phyloP scores from a whole-genome alignment of 208 protist species.

The Crithidia fasciculata region DNA sequence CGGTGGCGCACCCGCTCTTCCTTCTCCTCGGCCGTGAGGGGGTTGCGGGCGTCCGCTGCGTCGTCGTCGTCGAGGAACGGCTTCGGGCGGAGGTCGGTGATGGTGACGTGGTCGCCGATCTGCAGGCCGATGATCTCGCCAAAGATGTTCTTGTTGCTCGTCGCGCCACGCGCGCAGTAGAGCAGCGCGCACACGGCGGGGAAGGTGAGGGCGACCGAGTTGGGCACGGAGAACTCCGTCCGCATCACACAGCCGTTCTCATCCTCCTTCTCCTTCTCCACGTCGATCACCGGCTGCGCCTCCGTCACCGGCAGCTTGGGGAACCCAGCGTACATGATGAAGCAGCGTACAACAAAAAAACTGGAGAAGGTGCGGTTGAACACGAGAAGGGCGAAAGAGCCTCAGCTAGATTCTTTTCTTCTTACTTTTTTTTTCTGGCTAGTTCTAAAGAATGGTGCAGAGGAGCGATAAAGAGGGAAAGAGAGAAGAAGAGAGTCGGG shows the following conservation, averaged over 20 bases:
- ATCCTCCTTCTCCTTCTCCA: conserved; percentile 30
- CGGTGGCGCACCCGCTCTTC: conserved; percentile 32
- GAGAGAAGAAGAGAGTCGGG: too few relatives aligned
- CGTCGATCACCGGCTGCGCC: conserved; percentile 34
- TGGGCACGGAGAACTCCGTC: conserved; percentile 27
- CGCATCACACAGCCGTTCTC: conserved; percentile 39
- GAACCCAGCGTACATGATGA: conserved; percentile 57
- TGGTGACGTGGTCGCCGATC: conserved; percentile 46
- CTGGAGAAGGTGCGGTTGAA: background rate
- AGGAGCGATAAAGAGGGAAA: too few relatives aligned
- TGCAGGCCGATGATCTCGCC: conserved; percentile 67
- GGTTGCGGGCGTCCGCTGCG: conserved; percentile 32
- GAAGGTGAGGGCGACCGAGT: conserved; percentile 52
- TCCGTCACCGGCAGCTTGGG: conserved; percentile 47
- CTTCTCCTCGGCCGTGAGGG: conserved; percentile 14
- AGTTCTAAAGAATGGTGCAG: too few relatives aligned
- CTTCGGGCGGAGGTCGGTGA: conserved; percentile 52
- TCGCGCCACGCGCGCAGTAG: conserved; percentile 41
- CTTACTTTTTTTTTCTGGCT: too few relatives aligned
- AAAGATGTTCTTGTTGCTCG: conserved; percentile 46
- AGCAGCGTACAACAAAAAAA: background rate
- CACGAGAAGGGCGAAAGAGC: background rate
- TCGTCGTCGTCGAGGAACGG: conserved; percentile 33
- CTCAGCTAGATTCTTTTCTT: too few relatives aligned
- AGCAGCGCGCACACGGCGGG: conserved; percentile 58